phyloP scores from a whole-genome alignment of 1,284 basidiomycete genomes.

The Rhodotorula sp. region DNA sequence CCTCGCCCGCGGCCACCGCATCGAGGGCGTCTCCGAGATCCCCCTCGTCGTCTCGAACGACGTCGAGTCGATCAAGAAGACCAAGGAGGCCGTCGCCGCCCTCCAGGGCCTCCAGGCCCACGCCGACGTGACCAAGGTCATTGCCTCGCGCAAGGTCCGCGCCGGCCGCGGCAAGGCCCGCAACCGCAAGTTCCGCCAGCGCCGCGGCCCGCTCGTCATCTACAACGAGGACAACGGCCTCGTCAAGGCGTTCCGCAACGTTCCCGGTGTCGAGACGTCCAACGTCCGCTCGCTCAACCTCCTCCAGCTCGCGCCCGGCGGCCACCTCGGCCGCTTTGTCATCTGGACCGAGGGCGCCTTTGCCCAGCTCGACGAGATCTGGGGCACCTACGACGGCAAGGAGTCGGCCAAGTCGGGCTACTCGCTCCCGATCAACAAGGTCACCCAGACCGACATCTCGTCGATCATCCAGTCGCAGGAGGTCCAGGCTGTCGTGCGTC shows the following conservation, averaged over 20 bases:
- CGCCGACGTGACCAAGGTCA: constrained; percentile 92
- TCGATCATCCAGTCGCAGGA: constrained; percentile 91
- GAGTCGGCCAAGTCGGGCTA: constrained; percentile 90
- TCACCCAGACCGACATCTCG: constrained; percentile 62
- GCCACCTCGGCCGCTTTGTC: constrained; percentile 97
- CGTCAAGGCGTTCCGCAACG: constrained; percentile 96
- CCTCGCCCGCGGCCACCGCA: constrained; percentile 97
- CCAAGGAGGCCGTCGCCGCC: constrained; percentile 94
- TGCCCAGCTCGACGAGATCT: constrained; percentile 87
- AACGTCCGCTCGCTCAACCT: constrained; percentile 95
- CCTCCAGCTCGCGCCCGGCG: constrained; percentile 98
- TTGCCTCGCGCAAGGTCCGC: constrained; percentile 94
- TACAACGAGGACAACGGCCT: constrained; percentile 99
- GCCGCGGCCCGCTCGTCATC: constrained; percentile 95
- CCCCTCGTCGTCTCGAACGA: constrained; percentile 84
- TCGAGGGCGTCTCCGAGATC: constrained; percentile 96
- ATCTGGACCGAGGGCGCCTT: constrained; percentile 99
- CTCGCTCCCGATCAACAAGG: constrained; percentile 92
- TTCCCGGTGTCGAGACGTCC: constrained; percentile 97
- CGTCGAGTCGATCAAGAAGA: constrained; percentile 89
- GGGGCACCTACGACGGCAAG: constrained; percentile 81
- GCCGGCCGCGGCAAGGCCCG: constrained; percentile 98
- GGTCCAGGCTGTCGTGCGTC: constrained; percentile 75
- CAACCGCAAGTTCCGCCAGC: constrained; percentile 94
- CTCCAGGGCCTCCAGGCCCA: constrained; percentile 91